These are phyloP conservation scores for Epichloe elymi DNA, from an alignment of 2,329 filamentous ascomycete species.

Conservation along the genomic window DNA sequence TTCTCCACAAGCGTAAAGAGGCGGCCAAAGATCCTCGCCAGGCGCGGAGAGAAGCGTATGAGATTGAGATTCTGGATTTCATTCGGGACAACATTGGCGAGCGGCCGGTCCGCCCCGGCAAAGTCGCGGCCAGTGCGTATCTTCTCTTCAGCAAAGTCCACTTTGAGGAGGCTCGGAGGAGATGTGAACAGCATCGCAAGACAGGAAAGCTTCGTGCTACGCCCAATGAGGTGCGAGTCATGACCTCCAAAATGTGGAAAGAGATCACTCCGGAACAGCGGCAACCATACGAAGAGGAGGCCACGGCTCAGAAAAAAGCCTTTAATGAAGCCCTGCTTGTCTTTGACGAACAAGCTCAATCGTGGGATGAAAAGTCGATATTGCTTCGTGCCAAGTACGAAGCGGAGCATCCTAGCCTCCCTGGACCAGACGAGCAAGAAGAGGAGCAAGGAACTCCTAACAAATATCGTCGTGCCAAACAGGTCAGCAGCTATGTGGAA, in stretches of 20 bases:
- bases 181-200: conserved; percentile 51
- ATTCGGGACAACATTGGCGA: conserved; percentile 53
- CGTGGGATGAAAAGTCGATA: conserved; percentile 59
- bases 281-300: conserved; percentile 65
- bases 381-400: conserved; percentile 40
- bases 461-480: conserved; percentile 23
- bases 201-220: conserved; percentile 50
- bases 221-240: conserved; percentile 72
- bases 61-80: conserved; percentile 38
- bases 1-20: conserved; percentile 43
- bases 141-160: conserved; percentile 74
- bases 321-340: conserved; percentile 45
- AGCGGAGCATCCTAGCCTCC: conserved; percentile 31
- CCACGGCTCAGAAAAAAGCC: conserved; percentile 53
- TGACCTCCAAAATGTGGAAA: conserved; percentile 85
- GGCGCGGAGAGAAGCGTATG: conserved; percentile 42
- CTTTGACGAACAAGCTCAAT: conserved; percentile 47
- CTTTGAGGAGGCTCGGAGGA: conserved; percentile 47
- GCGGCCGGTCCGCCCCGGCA: conserved; percentile 56
- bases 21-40: conserved; percentile 34
- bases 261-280: conserved; percentile 57
- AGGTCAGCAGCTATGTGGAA: conserved; percentile 27
- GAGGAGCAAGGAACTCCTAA: conserved; percentile 11
- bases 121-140: conserved; percentile 73
- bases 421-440: conserved; percentile 12